Base-by-base conservation (phyloP, 1,139 yeast genomes). In the Blastobotrys illinoisensis region DNA sequence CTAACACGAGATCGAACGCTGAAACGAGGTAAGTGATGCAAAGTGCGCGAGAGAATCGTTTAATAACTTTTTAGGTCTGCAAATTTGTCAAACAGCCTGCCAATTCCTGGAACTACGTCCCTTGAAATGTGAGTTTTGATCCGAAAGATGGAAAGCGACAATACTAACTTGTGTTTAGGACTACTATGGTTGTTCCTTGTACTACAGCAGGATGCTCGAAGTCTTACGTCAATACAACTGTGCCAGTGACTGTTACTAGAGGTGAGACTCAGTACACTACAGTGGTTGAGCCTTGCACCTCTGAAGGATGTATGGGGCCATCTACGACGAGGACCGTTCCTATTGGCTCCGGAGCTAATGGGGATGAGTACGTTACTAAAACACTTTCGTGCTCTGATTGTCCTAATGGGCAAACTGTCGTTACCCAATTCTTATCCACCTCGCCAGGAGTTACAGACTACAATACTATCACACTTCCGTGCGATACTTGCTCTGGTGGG, bases 401-500 rank as follows among this genome's bases (percentile, higher is more conserved):
- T 19, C 48, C 52, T 11, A 44, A 32, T 9, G 52, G 52, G 3
- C 6, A n/a, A 5, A 44, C 45, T 19, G 32, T 44, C 9, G 20
- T 44, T 9, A 45, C 48, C 9, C 7, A 13, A 11, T 24, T 18
- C 24, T 7, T 13, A n/a, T n/a, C n/a, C n/a, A n/a, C n/a, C n/a
- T n/a, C n/a, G n/a, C n/a, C n/a, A n/a, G n/a, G n/a, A n/a, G n/a
- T n/a, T n/a, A n/a, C n/a, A n/a, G n/a, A n/a, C n/a, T n/a, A 24
- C 19, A 1, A 50, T 46, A 11, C 14, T 26, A n/a, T n/a, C 16
- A 45, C 55, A 5, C n/a, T 24, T 46, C 45, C 55, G n/a, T 46
- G 48, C 23, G 19, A 56, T 1, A 43, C 51, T 3, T 50, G 44
- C 46, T 16, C 50, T 13, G 54, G 56, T 18, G 53, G 57, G 28